phyloP scores from a whole-genome alignment of 2,329 filamentous ascomycete genomes.

The Periglandula ipomoeae region DNA sequence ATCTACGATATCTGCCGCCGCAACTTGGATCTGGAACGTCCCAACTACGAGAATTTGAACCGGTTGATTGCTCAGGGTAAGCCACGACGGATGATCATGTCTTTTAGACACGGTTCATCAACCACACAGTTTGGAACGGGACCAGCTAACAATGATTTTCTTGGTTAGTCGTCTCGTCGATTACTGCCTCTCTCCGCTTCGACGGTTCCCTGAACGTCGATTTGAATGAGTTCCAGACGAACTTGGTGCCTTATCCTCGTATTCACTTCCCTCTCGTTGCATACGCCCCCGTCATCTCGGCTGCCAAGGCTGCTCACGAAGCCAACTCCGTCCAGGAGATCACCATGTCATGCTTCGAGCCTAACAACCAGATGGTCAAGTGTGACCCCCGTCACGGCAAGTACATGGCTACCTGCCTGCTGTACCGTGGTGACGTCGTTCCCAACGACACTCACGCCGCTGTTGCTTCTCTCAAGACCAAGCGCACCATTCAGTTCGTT shows the following conservation, averaged over 20 bases:
- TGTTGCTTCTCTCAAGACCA: slow-evolving; percentile 95
- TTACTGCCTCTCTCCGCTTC: slow-evolving; percentile 96
- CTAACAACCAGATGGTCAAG: slow-evolving; percentile 99
- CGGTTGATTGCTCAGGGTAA: slow-evolving; percentile 92
- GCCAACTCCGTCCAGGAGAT: slow-evolving; percentile 98
- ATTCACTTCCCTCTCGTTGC: slow-evolving; percentile 99
- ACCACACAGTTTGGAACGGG: too few relatives aligned
- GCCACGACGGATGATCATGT: slow-evolving; percentile 4
- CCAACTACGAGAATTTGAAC: slow-evolving; percentile 98
- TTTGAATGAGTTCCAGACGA: slow-evolving; percentile 99
- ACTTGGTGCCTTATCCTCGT: slow-evolving; percentile 95
- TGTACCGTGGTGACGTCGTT: slow-evolving; percentile 98
- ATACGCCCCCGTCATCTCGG: slow-evolving; percentile 89
- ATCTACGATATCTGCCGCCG: slow-evolving; percentile 99
- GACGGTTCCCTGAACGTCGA: slow-evolving; percentile 99
- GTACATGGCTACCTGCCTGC: slow-evolving; percentile 98
- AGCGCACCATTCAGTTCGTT: slow-evolving; percentile 98
- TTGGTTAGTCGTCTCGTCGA: slow-evolving; percentile 79
- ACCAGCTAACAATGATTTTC: not conserved
- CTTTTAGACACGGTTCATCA: too few relatives aligned
- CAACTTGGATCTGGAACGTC: slow-evolving; percentile 93
- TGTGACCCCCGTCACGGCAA: slow-evolving; percentile 98
- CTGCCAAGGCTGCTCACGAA: slow-evolving; percentile 93
- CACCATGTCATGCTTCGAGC: slow-evolving; percentile 98
- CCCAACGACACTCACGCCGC: slow-evolving; percentile 90